Evolutionary conservation across 495 filamentous ascomycete genomes (phyloP).

Genomic region (Neurospora intermedia): DNA sequence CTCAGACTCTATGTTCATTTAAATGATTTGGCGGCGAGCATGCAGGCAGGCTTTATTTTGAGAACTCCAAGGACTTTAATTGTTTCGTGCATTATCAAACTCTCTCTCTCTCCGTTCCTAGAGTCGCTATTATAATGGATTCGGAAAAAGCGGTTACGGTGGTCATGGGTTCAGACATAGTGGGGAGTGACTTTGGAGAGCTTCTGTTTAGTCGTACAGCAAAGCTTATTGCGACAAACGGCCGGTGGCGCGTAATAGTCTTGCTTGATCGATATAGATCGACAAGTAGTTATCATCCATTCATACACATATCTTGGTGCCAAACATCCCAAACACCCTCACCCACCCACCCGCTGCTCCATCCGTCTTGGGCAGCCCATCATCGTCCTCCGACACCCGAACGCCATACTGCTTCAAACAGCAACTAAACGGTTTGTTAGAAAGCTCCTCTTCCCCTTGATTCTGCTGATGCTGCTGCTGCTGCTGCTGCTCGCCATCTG

Average conservation of each 20-base stretch:
- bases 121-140: neutral
- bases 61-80: neutral
- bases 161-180: neutral
- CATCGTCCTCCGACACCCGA: slow-evolving; percentile 15
- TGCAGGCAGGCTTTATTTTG: neutral
- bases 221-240: neutral
- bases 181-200: neutral
- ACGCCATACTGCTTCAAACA: slow-evolving; percentile 54
- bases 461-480: slow-evolving; percentile 1
- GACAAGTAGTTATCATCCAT: neutral
- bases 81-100: neutral
- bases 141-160: neutral
- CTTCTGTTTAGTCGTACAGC: neutral
- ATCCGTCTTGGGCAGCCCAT: slow-evolving; percentile 11
- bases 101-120: neutral
- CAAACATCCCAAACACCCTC: slow-evolving; percentile 44
- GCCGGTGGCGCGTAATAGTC: neutral
- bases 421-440: slow-evolving; percentile 47
- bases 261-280: neutral
- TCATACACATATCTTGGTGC: slow-evolving; percentile 35
- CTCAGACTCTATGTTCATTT: neutral
- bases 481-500: slow-evolving; percentile 9
- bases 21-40: neutral
- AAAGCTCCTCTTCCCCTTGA: slow-evolving; percentile 6
- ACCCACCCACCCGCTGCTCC: slow-evolving; percentile 30